phyloP scores from a whole-genome alignment of 1,139 yeast genomes.

The Saccharomyces hybrid region DNA sequence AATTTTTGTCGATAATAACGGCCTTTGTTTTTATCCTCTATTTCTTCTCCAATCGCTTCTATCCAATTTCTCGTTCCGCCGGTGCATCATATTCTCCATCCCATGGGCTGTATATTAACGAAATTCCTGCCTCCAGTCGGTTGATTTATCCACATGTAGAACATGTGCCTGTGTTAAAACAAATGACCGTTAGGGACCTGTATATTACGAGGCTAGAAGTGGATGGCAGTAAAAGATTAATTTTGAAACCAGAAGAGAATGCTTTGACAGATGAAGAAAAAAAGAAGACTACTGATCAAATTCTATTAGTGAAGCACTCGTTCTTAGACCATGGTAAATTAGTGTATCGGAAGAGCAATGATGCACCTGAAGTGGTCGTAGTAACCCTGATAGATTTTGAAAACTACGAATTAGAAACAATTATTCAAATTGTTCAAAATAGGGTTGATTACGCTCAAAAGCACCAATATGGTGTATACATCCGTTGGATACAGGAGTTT shows the following conservation, averaged over 20 bases:
- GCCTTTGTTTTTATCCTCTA: constrained; percentile 8
- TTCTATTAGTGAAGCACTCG: constrained; percentile 42
- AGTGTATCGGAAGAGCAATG: constrained; percentile 40
- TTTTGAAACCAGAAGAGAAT: constrained; percentile 40
- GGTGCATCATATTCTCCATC: constrained; percentile 21
- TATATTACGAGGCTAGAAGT: constrained; percentile 39
- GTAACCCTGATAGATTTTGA: constrained; percentile 81
- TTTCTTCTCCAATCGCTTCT: constrained; percentile 9
- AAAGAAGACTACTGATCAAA: constrained; percentile 37
- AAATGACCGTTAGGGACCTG: constrained; percentile 46
- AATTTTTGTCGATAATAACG: constrained; percentile 5
- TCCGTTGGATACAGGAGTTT: constrained; percentile 80
- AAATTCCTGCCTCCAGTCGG: constrained; percentile 43
- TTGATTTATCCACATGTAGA: constrained; percentile 64
- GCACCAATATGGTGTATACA: constrained; percentile 70
- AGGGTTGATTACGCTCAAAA: constrained; percentile 72
- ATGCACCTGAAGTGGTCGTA: constrained; percentile 59
- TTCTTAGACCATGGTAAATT: constrained; percentile 62
- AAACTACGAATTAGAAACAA: constrained; percentile 50
- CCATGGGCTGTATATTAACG: constrained; percentile 38
- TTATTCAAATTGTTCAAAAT: constrained; percentile 66
- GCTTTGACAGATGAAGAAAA: constrained; percentile 35
- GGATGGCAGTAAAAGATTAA: constrained; percentile 41
- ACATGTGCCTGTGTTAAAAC: constrained; percentile 52
- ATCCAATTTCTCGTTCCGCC: constrained; percentile 6